phyloP scores from a whole-genome alignment of 2,329 filamentous ascomycete species.

The Penicillium sp. region DNA sequence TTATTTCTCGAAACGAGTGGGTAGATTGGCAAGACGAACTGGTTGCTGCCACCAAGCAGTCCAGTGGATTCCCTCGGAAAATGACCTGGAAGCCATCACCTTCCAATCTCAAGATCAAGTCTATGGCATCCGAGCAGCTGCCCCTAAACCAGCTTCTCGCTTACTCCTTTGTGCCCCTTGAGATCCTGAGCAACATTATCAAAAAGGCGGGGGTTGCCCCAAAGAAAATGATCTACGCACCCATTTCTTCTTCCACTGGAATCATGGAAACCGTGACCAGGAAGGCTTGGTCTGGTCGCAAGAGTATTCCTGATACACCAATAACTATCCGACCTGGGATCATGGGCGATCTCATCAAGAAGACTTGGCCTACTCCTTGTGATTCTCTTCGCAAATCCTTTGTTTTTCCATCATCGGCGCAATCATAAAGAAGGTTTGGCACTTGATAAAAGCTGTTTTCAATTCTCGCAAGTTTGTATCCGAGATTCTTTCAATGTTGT shows the following conservation, averaged over 20 bases:
- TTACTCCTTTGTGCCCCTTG: neutral
- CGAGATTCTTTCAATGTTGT: neutral
- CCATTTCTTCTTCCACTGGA: neutral
- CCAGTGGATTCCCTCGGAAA: neutral
- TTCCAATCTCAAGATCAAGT: neutral
- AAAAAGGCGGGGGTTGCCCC: neutral
- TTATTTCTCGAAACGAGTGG: neutral
- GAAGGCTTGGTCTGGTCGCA: neutral
- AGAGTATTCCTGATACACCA: neutral
- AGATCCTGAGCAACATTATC: no score
- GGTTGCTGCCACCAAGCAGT: neutral
- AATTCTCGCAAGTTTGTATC: neutral
- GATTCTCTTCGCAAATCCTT: neutral
- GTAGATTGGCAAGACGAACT: neutral
- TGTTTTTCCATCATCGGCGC: neutral
- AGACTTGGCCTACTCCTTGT: neutral
- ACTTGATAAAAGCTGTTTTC: neutral
- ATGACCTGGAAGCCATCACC: neutral
- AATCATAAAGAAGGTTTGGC: neutral
- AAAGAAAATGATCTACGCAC: no score
- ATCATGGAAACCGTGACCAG: neutral
- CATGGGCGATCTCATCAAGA: neutral
- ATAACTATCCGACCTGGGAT: neutral
- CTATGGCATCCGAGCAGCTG: neutral
- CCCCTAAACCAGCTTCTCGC: no score